Evolutionary conservation across 1,139 yeast species (phyloP).

Genomic region (Geotrichum aggregatum): DNA sequence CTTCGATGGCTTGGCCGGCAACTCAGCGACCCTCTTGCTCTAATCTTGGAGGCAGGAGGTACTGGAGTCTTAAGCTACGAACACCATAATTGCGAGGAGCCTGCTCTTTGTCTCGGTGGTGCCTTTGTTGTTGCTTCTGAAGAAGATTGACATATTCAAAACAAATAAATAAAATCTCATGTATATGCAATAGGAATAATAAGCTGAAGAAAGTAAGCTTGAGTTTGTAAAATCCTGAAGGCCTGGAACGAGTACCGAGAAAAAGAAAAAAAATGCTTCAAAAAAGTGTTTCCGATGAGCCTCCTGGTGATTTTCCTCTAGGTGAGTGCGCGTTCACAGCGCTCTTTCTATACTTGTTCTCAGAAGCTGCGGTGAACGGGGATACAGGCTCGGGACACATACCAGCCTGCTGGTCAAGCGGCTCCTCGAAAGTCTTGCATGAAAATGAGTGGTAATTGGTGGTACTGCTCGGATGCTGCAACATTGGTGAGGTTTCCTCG

Average conservation of each 20-base stretch:
- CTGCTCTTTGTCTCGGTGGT: slow-evolving; percentile 66
- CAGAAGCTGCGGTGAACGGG: slow-evolving; percentile 18
- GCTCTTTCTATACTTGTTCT: neutral
- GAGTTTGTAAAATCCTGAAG: too few species aligned
- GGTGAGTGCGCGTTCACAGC: neutral
- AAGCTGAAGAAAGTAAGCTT: neutral
- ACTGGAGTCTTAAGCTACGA: slow-evolving; percentile 89
- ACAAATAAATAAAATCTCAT: neutral
- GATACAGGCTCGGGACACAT: slow-evolving; percentile 14
- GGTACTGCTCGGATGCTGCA: neutral
- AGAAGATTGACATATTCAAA: neutral
- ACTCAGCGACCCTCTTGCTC: slow-evolving; percentile 59
- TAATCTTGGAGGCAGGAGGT: slow-evolving; percentile 90
- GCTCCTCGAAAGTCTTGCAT: slow-evolving; percentile 2
- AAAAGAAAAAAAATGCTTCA: too few species aligned
- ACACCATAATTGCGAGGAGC: slow-evolving; percentile 78
- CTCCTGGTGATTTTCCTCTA: neutral
- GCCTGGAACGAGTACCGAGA: neutral
- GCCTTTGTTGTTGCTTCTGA: slow-evolving; percentile 46
- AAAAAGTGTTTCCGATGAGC: neutral
- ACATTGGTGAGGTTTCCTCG: slow-evolving; percentile 7
- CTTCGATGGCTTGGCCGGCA: slow-evolving; percentile 76
- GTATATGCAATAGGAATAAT: neutral
- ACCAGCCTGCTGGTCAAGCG: slow-evolving; percentile 11
- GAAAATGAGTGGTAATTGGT: slow-evolving; percentile 15